phyloP scores from a whole-genome alignment of 2,329 filamentous ascomycete genomes.

The Cladosporium sp. region DNA sequence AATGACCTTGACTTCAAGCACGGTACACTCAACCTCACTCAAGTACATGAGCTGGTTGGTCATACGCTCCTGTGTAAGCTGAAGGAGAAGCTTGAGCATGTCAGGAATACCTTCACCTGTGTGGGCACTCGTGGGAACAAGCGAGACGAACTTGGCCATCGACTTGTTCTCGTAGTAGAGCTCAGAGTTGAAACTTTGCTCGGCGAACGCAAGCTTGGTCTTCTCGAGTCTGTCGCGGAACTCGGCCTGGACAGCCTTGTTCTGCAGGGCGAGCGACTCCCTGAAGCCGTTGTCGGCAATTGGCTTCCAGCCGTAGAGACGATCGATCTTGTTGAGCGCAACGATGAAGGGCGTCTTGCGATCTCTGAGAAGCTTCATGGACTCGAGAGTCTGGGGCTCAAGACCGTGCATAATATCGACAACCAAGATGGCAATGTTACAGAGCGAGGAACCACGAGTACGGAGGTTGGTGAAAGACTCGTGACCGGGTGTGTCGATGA shows the following conservation, averaged over 20 bases:
- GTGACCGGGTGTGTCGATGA: slow-evolving; percentile 99
- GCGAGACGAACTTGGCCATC: slow-evolving; percentile 90
- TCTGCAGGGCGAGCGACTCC: slow-evolving; percentile 86
- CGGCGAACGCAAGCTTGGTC: slow-evolving; percentile 90
- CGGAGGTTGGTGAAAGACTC: slow-evolving; percentile 99
- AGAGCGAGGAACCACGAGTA: slow-evolving; percentile 94
- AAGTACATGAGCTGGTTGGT: slow-evolving; percentile 97
- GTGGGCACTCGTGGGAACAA: slow-evolving; percentile 94
- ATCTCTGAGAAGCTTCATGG: slow-evolving; percentile 89
- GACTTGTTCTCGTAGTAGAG: slow-evolving; percentile 98
- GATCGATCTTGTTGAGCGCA: slow-evolving; percentile 98
- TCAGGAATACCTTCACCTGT: slow-evolving; percentile 99
- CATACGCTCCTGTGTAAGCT: slow-evolving; percentile 96
- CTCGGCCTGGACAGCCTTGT: slow-evolving; percentile 89
- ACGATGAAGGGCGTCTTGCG: slow-evolving; percentile 98
- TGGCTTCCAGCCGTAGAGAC: slow-evolving; percentile 98
- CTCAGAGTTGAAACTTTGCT: slow-evolving; percentile 97
- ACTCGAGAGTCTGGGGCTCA: slow-evolving; percentile 95
- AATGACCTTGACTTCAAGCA: slow-evolving; percentile 98
- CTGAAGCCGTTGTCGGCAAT: slow-evolving; percentile 98
- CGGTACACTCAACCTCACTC: slow-evolving; percentile 94
- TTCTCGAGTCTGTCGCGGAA: slow-evolving; percentile 87
- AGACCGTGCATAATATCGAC: slow-evolving; percentile 99
- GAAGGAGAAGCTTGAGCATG: slow-evolving; percentile 92
- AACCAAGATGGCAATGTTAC: slow-evolving; percentile 98